Base-by-base conservation (phyloP, 1,139 yeast genomes). In the Yamadazyma taylorii region DNA sequence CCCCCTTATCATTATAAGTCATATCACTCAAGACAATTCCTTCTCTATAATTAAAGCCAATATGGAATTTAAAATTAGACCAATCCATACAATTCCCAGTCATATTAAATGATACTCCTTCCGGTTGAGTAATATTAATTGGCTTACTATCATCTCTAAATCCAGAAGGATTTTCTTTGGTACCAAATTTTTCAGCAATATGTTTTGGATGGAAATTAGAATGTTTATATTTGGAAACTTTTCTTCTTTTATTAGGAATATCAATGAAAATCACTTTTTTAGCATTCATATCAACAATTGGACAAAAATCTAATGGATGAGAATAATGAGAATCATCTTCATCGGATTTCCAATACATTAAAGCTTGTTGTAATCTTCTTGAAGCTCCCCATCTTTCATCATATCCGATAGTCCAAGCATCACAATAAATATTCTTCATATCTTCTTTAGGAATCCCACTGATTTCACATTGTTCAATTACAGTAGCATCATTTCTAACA, bases 21-120 rank as follows among this genome's bases (percentile, higher is more conserved):
- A 85, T 73, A 60, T 85, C 89, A 53, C 84, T 79, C 47, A 85
- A 73, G 26, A 85, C 92, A 57, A 85, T 81, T 47, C 94, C 94
- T 64, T 85, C 94, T 65, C 94, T 77, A 66, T 83, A 81, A 69
- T 85, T 85, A 75, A 85, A 84, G 27, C 94, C 92, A 58, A 85
- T 70, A 61, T 85, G 92, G 66, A 85, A 73, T 44, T 74, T 72
- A 69, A 79, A 84, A 63, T 84, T 84, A 43, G 85, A 81, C 94
- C 94, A 85, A 45, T 71, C 71, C 73, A 85, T 79, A 35, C 78
- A 72, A 53, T 81, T 74, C 34, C 88, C 89, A 36, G 71, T 70
- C 78, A 84, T 72, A 43, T 72, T 69, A 69, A 85, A 85, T 7
- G 89, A 82, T 39, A 84, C 92, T 40, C 94, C 94, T 43, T 83